Conservation (phyloP, 371 early-diverging fungal genomes). For the Capillidium rhysosporum region DNA sequence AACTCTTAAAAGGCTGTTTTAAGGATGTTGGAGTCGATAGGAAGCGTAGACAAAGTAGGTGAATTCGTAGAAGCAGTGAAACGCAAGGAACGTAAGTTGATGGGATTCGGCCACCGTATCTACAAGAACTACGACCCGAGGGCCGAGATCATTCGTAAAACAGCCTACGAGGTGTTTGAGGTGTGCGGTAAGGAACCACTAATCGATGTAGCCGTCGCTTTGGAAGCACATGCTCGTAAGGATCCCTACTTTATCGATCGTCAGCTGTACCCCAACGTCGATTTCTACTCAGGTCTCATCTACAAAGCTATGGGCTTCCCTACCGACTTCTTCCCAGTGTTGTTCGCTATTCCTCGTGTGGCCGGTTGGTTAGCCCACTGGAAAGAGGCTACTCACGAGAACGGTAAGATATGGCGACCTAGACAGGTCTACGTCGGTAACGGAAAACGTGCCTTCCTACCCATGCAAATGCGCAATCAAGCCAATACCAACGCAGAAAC, state of each 20-base stretch:
- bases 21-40: constrained; percentile 30
- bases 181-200: constrained; percentile 25
- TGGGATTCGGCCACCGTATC: constrained; percentile 34
- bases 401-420: constrained; percentile 33
- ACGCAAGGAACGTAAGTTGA: constrained; percentile 23
- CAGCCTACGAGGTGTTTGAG: constrained; percentile 35
- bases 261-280: constrained; percentile 33
- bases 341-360: constrained; percentile 16
- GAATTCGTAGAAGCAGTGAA: constrained; percentile 26
- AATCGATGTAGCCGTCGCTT: constrained; percentile 30
- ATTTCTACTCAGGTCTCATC: constrained; percentile 27
- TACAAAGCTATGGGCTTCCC: constrained; percentile 36
- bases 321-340: constrained; percentile 42
- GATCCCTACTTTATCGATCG: constrained; percentile 35
- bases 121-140: constrained; percentile 34
- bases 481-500: constrained; percentile 1
- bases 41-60: constrained; percentile 22
- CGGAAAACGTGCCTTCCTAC: constrained; percentile 17
- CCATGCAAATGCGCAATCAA: constrained; percentile 10
- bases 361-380: constrained; percentile 31
- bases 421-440: constrained; percentile 31
- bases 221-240: constrained; percentile 21
- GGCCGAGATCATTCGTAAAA: constrained; percentile 19
- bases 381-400: constrained; percentile 18
- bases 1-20: constrained; percentile 18